These are phyloP conservation scores for Calonectria pauciramosa DNA, from an alignment of 2,329 filamentous ascomycete species.

Conservation along the genomic window DNA sequence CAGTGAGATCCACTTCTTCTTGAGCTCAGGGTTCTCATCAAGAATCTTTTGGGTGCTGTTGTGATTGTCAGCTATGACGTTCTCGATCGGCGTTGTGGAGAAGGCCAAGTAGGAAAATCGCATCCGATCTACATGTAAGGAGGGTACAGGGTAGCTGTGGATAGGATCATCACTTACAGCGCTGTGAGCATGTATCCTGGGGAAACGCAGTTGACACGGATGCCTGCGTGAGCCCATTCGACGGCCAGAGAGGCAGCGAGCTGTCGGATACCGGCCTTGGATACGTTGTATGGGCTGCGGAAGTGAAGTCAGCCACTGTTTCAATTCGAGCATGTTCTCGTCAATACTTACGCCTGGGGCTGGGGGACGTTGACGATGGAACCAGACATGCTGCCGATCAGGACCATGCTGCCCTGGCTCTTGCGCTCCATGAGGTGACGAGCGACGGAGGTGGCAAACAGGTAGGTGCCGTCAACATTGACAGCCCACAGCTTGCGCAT, in stretches of 20 bases:
- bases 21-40: constrained; percentile 91
- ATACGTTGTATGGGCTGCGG: constrained; percentile 84
- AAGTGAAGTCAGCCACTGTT: neutral
- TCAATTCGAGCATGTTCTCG: neutral
- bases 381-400: constrained; percentile 96
- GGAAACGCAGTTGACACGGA: constrained; percentile 95
- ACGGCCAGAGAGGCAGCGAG: constrained; percentile 89
- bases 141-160: neutral
- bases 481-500: constrained; percentile 95
- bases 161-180: constrained; percentile 70
- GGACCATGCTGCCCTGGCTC: constrained; percentile 85
- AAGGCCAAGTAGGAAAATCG: neutral
- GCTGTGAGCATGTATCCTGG: constrained; percentile 98
- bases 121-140: neutral
- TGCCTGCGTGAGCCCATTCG: constrained; percentile 90
- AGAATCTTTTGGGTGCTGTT: constrained; percentile 91
- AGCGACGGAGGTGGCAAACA: constrained; percentile 87
- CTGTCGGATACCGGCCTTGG: constrained; percentile 93
- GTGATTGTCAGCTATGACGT: constrained; percentile 20
- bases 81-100: constrained; percentile 24
- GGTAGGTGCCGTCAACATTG: constrained; percentile 92
- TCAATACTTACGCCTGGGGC: constrained; percentile 76
- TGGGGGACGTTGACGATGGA: constrained; percentile 96
- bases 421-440: constrained; percentile 90
- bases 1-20: constrained; percentile 89